phyloP scores from a whole-genome alignment of 257 asterid species.

The Fraxinus pennsylvanica region DNA sequence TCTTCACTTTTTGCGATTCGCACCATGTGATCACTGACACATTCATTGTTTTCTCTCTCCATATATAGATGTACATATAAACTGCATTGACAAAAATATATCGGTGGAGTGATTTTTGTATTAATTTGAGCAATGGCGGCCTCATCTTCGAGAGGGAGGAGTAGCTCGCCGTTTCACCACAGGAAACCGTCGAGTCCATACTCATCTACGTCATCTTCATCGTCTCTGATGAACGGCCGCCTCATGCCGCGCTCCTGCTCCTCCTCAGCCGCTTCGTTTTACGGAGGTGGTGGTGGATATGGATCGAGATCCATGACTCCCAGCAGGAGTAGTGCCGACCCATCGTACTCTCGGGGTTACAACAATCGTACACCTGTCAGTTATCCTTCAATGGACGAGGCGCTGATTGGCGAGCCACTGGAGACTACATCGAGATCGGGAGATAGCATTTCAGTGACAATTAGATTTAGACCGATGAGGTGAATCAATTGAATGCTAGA shows the following conservation, averaged over 20 bases:
- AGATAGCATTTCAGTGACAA: conserved; percentile 92
- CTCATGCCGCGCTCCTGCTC: conserved; percentile 67
- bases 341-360: conserved; percentile 38
- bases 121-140: conserved; percentile 60
- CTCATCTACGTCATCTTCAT: conserved; percentile 86
- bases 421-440: conserved; percentile 69
- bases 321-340: conserved; percentile 41
- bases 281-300: conserved; percentile 40
- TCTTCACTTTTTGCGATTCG: conserved; percentile 44
- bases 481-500: conserved; percentile 42
- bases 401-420: conserved; percentile 54
- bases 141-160: conserved; percentile 90
- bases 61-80: conserved; percentile 2
- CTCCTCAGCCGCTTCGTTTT: conserved; percentile 61
- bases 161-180: conserved; percentile 70
- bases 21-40: conserved; percentile 93
- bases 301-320: conserved; percentile 83
- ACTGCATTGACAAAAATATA: not conserved
- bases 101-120: not conserved
- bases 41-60: conserved; percentile 32
- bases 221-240: conserved; percentile 74
- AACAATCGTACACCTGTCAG: conserved; percentile 58
- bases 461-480: conserved; percentile 96
- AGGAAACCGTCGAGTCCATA: conserved; percentile 73
- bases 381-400: conserved; percentile 68